These are phyloP conservation scores for Candida glucosophila DNA, from an alignment of 1,139 yeast species.

Conservation along the genomic window DNA sequence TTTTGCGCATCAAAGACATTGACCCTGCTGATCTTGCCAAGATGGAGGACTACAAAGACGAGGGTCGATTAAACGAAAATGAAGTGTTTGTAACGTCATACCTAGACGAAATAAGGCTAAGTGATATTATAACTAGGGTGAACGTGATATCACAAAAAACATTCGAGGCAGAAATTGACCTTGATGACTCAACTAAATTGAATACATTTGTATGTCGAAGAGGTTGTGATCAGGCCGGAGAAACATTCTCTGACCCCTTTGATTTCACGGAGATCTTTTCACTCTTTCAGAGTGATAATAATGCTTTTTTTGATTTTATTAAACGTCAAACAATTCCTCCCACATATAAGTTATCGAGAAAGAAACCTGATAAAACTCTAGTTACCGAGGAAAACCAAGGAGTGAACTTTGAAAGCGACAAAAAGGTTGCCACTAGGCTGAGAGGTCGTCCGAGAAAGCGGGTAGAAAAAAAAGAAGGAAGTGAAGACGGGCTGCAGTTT, in stretches of 20 bases:
- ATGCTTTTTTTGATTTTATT: constrained; percentile 18
- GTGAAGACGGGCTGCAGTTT: too few species aligned
- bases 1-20: constrained; percentile 18
- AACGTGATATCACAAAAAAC: constrained; percentile 23
- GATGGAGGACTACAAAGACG: constrained; percentile 5
- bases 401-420: too few species aligned
- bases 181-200: constrained; percentile 21
- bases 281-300: constrained; percentile 13
- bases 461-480: too few species aligned
- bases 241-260: constrained; percentile 20
- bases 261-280: constrained; percentile 24
- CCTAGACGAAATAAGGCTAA: constrained; percentile 20
- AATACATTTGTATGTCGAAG: constrained; percentile 29
- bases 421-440: too few species aligned
- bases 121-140: constrained; percentile 22
- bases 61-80: constrained; percentile 9
- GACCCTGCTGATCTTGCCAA: constrained; percentile 11
- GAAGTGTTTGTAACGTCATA: constrained; percentile 39
- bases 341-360: constrained; percentile 9
- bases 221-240: constrained; percentile 26
- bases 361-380: constrained; percentile 4
- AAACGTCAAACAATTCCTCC: constrained; percentile 18
- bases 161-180: constrained; percentile 12
- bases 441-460: too few species aligned
- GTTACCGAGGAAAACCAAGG: constrained; percentile 3